phyloP scores from a whole-genome alignment of 176 grass and related monocot species.

The Carex littledalei region DNA sequence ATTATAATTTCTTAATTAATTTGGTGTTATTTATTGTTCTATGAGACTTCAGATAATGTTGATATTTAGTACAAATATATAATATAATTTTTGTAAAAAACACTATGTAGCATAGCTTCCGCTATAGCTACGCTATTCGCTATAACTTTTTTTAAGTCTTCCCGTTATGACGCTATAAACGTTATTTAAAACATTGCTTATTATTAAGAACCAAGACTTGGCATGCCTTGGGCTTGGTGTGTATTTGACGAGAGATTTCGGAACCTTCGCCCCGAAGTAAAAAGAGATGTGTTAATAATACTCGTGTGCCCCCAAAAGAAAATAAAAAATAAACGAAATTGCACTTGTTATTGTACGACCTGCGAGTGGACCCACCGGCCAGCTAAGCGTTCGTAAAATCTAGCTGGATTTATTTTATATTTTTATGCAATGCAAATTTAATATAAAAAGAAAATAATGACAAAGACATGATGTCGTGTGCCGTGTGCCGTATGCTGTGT shows the following conservation, averaged over 20 bases:
- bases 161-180: no score
- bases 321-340: not conserved
- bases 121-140: no score
- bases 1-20: no score
- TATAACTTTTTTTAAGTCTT: no score
- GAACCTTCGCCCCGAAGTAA: not conserved
- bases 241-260: not conserved
- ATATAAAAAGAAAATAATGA: not conserved
- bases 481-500: not conserved
- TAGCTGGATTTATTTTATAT: not conserved
- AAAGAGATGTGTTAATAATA: not conserved
- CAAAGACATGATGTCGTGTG: not conserved
- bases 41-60: no score
- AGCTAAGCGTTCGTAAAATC: not conserved
- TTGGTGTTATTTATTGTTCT: no score
- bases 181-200: no score
- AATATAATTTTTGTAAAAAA: no score
- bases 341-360: not conserved
- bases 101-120: no score
- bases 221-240: not conserved
- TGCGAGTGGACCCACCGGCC: not conserved
- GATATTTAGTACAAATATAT: no score
- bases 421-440: not conserved
- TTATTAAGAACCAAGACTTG: not conserved
- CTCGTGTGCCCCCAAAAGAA: not conserved